Conservation (phyloP, 108 stramenopile genomes). For the Fragilariopsis cylindrus region DNA sequence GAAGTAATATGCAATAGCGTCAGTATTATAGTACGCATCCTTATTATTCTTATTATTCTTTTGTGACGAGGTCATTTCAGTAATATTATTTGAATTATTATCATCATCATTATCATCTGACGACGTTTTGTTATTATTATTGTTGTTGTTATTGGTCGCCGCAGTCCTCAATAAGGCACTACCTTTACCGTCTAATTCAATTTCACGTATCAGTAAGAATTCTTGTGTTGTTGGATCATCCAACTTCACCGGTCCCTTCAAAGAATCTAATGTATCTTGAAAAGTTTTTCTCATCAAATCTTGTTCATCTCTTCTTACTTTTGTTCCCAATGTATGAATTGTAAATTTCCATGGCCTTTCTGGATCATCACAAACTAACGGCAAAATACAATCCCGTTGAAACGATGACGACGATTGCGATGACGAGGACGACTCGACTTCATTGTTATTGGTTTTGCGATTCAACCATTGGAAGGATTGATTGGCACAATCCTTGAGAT, state of each 20-base stretch:
- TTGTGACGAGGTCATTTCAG: background rate
- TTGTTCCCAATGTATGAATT: slow-evolving; percentile 78
- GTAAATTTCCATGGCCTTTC: slow-evolving; percentile 71
- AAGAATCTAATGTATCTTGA: slow-evolving; percentile 33
- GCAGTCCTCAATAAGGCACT: slow-evolving; percentile 57
- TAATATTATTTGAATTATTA: background rate
- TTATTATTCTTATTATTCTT: background rate
- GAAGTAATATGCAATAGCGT: slow-evolving; percentile 80
- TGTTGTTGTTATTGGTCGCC: background rate
- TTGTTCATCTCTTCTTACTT: slow-evolving; percentile 73
- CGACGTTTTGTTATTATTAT: background rate
- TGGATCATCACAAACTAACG: slow-evolving; percentile 10
- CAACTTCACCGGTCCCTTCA: slow-evolving; percentile 74
- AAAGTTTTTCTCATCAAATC: slow-evolving; percentile 64
- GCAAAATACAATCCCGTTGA: background rate
- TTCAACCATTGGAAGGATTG: slow-evolving; percentile 31
- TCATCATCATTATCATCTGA: background rate
- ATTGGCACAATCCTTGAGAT: slow-evolving; percentile 50
- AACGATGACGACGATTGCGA: background rate
- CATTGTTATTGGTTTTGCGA: background rate
- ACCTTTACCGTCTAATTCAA: slow-evolving; percentile 62
- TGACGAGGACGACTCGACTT: background rate
- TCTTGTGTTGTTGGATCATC: slow-evolving; percentile 67
- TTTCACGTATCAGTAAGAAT: slow-evolving; percentile 70
- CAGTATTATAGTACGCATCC: slow-evolving; percentile 7